Evolutionary conservation across 2,329 filamentous ascomycete species (phyloP).

Genomic region (Apiospora pterosperma): DNA sequence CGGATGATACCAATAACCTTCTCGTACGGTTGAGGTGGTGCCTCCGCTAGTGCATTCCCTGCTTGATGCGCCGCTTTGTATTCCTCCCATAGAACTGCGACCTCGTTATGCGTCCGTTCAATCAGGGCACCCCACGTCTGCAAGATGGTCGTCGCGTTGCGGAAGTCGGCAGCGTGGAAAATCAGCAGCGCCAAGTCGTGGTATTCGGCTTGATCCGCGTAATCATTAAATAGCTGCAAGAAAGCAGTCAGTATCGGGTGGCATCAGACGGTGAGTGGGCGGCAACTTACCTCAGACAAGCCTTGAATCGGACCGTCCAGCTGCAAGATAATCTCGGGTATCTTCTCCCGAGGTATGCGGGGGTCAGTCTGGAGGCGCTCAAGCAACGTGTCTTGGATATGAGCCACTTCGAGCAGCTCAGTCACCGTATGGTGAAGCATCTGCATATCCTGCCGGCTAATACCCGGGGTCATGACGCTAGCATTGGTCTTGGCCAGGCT

Average conservation of each 20-base stretch:
- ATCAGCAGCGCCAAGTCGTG: conserved; percentile 92
- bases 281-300: conserved; percentile 63
- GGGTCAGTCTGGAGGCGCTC: conserved; percentile 71
- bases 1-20: conserved; percentile 61
- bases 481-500: conserved; percentile 90
- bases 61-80: conserved; percentile 40
- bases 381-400: conserved; percentile 89
- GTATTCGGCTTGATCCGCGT: conserved; percentile 87
- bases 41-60: conserved; percentile 25
- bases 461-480: conserved; percentile 73
- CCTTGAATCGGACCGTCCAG: conserved; percentile 77
- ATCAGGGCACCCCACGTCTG: conserved; percentile 84
- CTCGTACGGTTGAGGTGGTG: conserved; percentile 63
- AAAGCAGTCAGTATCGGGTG: conserved; percentile 8
- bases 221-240: conserved; percentile 81
- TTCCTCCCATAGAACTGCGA: conserved; percentile 38
- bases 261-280: neutral
- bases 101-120: conserved; percentile 62
- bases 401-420: conserved; percentile 85
- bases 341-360: conserved; percentile 63
- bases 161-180: conserved; percentile 87
- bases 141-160: conserved; percentile 79
- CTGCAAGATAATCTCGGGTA: conserved; percentile 59
- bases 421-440: conserved; percentile 79
- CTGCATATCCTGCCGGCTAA: conserved; percentile 79